These are phyloP conservation scores for Keithomyces neogunnii DNA, from an alignment of 2,329 filamentous ascomycete species.

Conservation along the genomic window DNA sequence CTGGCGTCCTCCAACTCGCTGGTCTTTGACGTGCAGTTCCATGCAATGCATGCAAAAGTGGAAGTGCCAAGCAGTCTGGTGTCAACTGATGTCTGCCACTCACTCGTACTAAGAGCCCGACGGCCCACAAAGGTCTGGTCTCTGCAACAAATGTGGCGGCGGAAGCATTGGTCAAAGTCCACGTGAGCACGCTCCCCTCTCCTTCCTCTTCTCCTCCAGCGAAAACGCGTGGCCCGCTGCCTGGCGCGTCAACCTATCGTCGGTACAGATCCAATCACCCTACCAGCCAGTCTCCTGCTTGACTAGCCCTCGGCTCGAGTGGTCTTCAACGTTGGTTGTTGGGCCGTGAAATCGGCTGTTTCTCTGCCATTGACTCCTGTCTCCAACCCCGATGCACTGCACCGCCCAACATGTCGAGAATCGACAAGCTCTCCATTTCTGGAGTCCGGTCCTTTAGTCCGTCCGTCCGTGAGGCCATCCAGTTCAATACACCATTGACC, in stretches of 20 bases:
- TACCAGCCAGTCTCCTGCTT: too few species aligned
- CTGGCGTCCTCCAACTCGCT: too few species aligned
- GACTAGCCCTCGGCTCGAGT: too few species aligned
- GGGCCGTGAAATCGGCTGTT: not conserved
- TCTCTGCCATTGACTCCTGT: not conserved
- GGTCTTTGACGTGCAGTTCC: too few species aligned
- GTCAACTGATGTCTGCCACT: too few species aligned
- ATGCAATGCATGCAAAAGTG: too few species aligned
- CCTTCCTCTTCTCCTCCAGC: not conserved
- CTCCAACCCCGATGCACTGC: slow-evolving; percentile 8
- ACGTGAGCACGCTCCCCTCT: slow-evolving; percentile 6
- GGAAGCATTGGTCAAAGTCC: not conserved
- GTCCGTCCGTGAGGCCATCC: slow-evolving; percentile 64
- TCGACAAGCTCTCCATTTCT: slow-evolving; percentile 81
- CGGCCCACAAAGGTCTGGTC: not conserved
- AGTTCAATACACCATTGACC: slow-evolving; percentile 84
- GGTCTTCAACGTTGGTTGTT: not conserved
- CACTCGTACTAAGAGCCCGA: too few species aligned
- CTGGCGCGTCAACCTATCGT: slow-evolving; percentile 1
- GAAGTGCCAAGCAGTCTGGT: too few species aligned
- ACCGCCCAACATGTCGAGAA: slow-evolving; percentile 54
- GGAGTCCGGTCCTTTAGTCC: slow-evolving; percentile 83
- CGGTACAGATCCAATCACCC: too few species aligned
- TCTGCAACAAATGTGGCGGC: not conserved
- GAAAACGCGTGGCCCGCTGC: slow-evolving; percentile 1